Evolutionary conservation across 441 rosid genomes (phyloP).

Genomic region (Corymbia calophylla): DNA sequence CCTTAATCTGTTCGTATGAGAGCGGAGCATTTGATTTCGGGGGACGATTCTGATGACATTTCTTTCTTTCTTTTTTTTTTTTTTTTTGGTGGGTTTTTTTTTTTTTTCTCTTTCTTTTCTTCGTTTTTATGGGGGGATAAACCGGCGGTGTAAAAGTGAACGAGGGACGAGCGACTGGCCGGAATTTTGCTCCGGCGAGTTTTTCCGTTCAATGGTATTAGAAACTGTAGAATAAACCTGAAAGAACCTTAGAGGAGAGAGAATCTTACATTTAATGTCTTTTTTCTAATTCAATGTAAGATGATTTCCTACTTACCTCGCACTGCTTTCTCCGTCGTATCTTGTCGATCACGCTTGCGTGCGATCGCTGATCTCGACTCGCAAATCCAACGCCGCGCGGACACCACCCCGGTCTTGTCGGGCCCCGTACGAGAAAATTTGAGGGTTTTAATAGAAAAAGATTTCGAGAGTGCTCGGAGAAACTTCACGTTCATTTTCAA

Average conservation of each 20-base stretch:
- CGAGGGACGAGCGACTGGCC: neutral
- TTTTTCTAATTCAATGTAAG: neutral
- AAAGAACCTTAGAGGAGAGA: neutral
- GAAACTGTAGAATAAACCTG: neutral
- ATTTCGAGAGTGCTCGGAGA: neutral
- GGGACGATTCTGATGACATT: neutral
- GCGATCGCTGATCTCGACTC: neutral
- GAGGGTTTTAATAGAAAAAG: neutral
- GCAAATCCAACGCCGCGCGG: neutral
- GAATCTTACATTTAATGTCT: neutral
- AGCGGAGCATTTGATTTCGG: neutral
- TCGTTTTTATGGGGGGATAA: neutral
- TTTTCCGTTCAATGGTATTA: neutral
- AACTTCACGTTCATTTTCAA: neutral
- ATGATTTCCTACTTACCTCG: neutral
- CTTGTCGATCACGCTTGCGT: too few species aligned
- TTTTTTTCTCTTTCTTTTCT: neutral
- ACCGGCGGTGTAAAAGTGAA: neutral
- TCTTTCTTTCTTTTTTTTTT: fast-evolving
- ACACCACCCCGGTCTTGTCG: neutral
- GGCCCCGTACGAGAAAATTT: neutral
- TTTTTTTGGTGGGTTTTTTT: neutral
- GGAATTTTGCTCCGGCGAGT: neutral
- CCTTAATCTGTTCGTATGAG: constrained; percentile 50
- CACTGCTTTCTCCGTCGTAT: neutral